Percentiles rank a stretch among this genome's conserved stretches.
These are phyloP conservation scores for Excoecaria cochinchinensis DNA, from an alignment of 345 rosid genomes.

Conservation along the genomic window DNA sequence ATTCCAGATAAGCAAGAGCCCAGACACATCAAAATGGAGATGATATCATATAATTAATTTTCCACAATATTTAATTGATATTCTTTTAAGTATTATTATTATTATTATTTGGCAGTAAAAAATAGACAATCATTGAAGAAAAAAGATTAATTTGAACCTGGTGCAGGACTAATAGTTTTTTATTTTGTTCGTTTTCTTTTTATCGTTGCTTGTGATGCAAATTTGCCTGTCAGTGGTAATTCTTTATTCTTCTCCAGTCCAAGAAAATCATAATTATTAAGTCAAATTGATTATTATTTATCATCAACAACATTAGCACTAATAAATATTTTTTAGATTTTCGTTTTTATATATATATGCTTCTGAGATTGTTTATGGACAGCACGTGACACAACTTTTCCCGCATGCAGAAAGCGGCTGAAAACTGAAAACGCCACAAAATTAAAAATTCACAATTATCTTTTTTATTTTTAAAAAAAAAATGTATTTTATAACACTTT, in stretches of 20 bases:
- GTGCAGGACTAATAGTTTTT: constrained; percentile 25
- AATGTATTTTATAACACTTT: too few species aligned
- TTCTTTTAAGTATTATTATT: neutral
- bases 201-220: constrained; percentile 42
- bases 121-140: constrained; percentile 51
- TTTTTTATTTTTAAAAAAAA: neutral
- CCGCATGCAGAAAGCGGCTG: constrained; percentile 47
- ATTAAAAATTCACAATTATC: neutral
- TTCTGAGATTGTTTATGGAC: constrained; percentile 23
- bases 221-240: constrained; percentile 26
- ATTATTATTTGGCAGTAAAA: neutral
- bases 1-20: constrained; percentile 7
- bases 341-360: neutral
- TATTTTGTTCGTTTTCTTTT: neutral
- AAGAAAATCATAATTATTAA: constrained; percentile 4
- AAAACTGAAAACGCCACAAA: neutral
- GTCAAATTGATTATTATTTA: constrained; percentile 25
- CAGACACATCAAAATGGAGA: neutral
- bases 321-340: neutral
- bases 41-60: neutral
- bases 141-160: constrained; percentile 63
- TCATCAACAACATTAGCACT: neutral
- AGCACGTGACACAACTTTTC: constrained; percentile 57
- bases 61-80: neutral
- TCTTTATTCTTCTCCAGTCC: neutral